phyloP scores from a whole-genome alignment of 2,329 filamentous ascomycete genomes.

The Xylariaceae sp. region DNA sequence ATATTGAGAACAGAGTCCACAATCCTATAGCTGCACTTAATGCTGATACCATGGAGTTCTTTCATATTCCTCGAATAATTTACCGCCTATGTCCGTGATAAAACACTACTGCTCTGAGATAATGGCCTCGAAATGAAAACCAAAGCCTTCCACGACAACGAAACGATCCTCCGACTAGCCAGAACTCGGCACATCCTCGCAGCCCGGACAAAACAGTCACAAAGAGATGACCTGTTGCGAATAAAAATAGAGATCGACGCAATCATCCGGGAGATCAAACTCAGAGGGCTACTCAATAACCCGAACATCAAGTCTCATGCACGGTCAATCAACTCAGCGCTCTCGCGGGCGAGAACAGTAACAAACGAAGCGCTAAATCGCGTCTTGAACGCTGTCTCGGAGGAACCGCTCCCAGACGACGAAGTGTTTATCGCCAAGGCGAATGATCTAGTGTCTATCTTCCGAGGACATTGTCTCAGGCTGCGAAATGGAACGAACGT shows the following conservation, averaged over 20 bases:
- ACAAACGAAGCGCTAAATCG: not conserved
- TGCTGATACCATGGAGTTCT: too few species aligned
- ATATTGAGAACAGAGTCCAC: too few species aligned
- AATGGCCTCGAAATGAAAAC: not conserved
- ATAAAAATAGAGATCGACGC: not conserved
- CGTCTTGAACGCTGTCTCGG: not conserved
- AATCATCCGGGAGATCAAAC: not conserved
- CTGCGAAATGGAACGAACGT: not conserved
- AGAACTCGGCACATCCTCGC: not conserved
- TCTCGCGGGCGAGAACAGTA: not conserved
- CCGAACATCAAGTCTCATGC: not conserved
- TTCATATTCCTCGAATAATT: too few species aligned
- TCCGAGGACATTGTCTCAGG: not conserved
- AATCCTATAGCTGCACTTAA: too few species aligned
- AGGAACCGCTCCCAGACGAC: not conserved
- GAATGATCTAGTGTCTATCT: not conserved
- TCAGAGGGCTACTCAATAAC: not conserved
- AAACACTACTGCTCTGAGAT: not conserved
- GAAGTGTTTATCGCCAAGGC: not conserved
- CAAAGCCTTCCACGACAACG: not conserved
- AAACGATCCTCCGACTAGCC: not conserved
- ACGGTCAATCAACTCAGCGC: not conserved
- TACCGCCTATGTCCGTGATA: not conserved
- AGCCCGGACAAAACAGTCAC: not conserved
- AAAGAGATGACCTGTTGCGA: not conserved